A percentile compares a stretch with the other conserved stretches of the same genome.
These are phyloP conservation scores for Cylindrotheca fusiformis DNA, from an alignment of 108 stramenopile species.

Conservation along the genomic window DNA sequence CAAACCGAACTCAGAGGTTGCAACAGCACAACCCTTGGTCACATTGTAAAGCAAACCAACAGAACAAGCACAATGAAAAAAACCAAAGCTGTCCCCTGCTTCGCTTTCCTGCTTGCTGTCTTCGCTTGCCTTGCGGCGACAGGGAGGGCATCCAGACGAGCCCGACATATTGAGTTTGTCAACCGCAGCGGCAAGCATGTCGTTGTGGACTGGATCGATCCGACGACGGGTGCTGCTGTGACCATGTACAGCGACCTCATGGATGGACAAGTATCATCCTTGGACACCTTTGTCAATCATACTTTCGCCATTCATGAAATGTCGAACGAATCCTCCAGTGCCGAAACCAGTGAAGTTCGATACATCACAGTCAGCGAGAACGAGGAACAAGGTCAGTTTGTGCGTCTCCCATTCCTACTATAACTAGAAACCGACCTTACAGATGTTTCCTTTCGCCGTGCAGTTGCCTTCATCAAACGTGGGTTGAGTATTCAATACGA, in stretches of 20 bases:
- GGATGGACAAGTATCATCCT: slow-evolving; percentile 31
- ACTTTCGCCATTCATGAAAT: slow-evolving; percentile 60
- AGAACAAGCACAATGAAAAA: no score
- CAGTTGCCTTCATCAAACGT: slow-evolving; percentile 24
- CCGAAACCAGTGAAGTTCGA: slow-evolving; percentile 37
- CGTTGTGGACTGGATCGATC: slow-evolving; percentile 64
- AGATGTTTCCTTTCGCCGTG: slow-evolving; percentile 1
- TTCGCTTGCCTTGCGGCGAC: no score
- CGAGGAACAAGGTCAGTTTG: slow-evolving; percentile 38
- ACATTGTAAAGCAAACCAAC: no score
- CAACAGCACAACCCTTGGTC: no score
- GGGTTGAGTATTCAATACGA: slow-evolving; percentile 17
- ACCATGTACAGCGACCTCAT: slow-evolving; percentile 19
- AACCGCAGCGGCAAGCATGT: slow-evolving; percentile 43
- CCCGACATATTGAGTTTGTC: slow-evolving; percentile 21
- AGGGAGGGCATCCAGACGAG: no score
- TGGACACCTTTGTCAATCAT: slow-evolving; percentile 74
- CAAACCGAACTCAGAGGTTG: no score
- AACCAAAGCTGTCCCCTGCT: no score
- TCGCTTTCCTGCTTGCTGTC: no score
- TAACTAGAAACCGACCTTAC: slow-evolving; percentile 28
- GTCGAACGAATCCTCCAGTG: slow-evolving; percentile 7
- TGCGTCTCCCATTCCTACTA: slow-evolving; percentile 20
- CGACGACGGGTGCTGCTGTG: slow-evolving; percentile 36
- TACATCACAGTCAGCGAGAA: slow-evolving; percentile 56